Conservation (phyloP, 2,329 filamentous ascomycete species). For the Exophiala oligosperma region DNA sequence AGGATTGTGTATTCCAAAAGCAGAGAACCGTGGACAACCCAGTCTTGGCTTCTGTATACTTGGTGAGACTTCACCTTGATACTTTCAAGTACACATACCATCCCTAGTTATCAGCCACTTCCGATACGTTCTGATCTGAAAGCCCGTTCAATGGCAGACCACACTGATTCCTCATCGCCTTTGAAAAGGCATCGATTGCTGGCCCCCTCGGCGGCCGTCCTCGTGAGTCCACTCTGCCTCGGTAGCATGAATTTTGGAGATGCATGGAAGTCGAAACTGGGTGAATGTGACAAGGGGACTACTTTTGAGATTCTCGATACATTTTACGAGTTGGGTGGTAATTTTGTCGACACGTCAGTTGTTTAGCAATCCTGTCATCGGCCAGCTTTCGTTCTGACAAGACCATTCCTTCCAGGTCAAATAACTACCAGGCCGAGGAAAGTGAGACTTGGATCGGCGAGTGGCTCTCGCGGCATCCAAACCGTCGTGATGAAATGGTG, state of each 20-base stretch:
- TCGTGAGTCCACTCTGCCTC: constrained; percentile 63
- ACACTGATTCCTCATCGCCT: too few relatives aligned
- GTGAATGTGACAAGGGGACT: constrained; percentile 52
- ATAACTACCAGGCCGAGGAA: constrained; percentile 66
- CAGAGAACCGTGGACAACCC: too few relatives aligned
- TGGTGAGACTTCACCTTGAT: too few relatives aligned
- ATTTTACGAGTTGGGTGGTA: constrained; percentile 64
- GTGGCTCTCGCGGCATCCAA: constrained; percentile 44
- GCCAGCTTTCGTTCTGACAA: too few relatives aligned
- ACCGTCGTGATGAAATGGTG: constrained; percentile 52
- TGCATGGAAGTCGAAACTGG: constrained; percentile 29
- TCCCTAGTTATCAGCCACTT: too few relatives aligned
- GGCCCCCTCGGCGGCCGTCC: constrained; percentile 53
- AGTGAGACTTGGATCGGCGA: constrained; percentile 68
- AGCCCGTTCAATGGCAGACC: too few relatives aligned
- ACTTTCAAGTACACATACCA: too few relatives aligned
- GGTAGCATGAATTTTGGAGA: constrained; percentile 41
- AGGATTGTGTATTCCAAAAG: too few relatives aligned
- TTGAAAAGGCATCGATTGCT: too few relatives aligned
- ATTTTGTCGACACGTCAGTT: constrained; percentile 67
- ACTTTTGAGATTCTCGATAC: constrained; percentile 67
- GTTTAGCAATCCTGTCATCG: constrained; percentile 55
- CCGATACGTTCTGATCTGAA: too few relatives aligned
- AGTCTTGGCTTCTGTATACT: too few relatives aligned
- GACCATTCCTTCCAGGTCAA: constrained; percentile 64